Conservation (phyloP, 2,329 filamentous ascomycete genomes). For the Stagonosporopsis tanaceti region DNA sequence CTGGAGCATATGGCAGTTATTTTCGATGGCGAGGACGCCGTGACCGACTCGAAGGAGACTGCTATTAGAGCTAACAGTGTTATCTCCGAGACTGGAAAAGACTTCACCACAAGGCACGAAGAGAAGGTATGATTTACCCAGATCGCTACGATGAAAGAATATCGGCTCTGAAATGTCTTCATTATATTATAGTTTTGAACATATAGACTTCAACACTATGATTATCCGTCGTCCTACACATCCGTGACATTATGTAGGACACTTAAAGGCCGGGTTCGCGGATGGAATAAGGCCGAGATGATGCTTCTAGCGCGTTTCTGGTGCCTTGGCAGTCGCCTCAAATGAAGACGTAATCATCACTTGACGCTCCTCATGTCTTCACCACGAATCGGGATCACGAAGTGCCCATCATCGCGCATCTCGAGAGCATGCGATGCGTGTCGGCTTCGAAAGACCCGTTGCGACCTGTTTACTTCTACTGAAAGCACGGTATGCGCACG, state of each 20-base stretch:
- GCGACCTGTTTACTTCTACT: neutral
- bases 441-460: neutral
- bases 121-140: neutral
- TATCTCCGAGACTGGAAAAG: neutral
- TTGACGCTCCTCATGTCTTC: conserved; percentile 23
- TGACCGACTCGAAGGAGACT: neutral
- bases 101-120: neutral
- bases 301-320: neutral
- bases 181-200: too few species aligned
- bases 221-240: too few species aligned
- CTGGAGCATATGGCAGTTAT: conserved; percentile 24
- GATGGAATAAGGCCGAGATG: neutral
- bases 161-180: too few species aligned
- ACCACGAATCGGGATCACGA: neutral
- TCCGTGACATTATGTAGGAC: too few species aligned
- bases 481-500: neutral
- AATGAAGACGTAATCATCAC: neutral
- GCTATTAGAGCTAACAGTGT: neutral
- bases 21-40: conserved; percentile 30
- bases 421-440: neutral
- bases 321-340: neutral
- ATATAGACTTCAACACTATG: too few species aligned
- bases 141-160: neutral
- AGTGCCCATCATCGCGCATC: neutral
- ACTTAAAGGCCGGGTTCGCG: too few species aligned